Percentiles rank a stretch among this genome's conserved stretches.
Evolutionary conservation across 2,329 filamentous ascomycete genomes (phyloP).

Genomic region (Clarireedia paspali): DNA sequence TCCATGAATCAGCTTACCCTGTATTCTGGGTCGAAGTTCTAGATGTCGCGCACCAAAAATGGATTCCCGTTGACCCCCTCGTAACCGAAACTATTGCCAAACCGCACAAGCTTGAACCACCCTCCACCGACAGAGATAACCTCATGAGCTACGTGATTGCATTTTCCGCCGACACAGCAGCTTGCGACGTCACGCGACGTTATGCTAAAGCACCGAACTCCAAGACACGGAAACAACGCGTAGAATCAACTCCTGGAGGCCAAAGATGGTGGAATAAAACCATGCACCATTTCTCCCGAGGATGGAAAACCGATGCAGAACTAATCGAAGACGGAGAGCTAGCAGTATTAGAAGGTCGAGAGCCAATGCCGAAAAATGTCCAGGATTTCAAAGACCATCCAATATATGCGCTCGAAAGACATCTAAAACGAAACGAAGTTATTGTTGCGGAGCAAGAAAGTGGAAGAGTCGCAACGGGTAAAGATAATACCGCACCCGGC

Average conservation of each 20-base stretch:
- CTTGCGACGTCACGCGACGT: slow-evolving; percentile 76
- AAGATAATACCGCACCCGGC: slow-evolving; percentile 33
- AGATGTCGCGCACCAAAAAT: slow-evolving; percentile 79
- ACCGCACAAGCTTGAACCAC: slow-evolving; percentile 71
- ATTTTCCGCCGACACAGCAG: slow-evolving; percentile 73
- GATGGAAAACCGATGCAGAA: slow-evolving; percentile 55
- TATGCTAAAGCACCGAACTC: slow-evolving; percentile 86
- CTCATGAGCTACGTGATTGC: slow-evolving; percentile 75
- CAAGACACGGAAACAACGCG: slow-evolving; percentile 75
- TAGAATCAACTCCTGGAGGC: slow-evolving; percentile 54
- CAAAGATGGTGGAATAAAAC: slow-evolving; percentile 47
- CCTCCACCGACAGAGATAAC: slow-evolving; percentile 68
- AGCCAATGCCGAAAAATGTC: slow-evolving; percentile 80
- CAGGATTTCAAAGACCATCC: slow-evolving; percentile 85
- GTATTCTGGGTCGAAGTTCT: slow-evolving; percentile 95
- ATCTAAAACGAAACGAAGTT: slow-evolving; percentile 77
- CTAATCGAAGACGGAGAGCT: slow-evolving; percentile 79
- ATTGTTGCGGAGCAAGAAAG: slow-evolving; percentile 60
- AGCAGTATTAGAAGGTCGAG: slow-evolving; percentile 59
- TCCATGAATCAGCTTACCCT: slow-evolving; percentile 68
- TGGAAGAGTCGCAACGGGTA: slow-evolving; percentile 68
- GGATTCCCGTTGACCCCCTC: slow-evolving; percentile 80
- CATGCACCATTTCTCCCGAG: slow-evolving; percentile 40
- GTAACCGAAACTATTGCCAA: slow-evolving; percentile 76
- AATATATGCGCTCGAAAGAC: slow-evolving; percentile 74